Evolutionary conservation across 768 basidiomycete genomes (phyloP), one percentile per base, ranked within the genome.

Genomic region (Termitomyces sp.): DNA sequence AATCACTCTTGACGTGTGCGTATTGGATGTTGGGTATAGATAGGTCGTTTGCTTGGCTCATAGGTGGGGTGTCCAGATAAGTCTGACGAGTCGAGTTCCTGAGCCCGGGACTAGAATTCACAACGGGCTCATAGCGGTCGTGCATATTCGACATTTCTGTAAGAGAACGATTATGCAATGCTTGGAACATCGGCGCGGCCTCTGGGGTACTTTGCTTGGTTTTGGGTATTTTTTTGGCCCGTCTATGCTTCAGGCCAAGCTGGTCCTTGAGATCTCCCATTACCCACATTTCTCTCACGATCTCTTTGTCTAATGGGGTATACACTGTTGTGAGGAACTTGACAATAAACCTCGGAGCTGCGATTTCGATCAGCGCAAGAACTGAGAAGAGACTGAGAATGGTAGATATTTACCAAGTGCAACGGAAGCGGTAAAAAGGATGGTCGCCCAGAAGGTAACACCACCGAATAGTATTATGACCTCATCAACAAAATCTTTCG

Each of bases 261-360:
- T 79, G 83, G 61, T 93, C 91, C 69, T 94, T 94, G 56, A 94
- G 78, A 66, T 93, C 85, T 4, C 92, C 92, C 57, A 71, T 66
- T 4, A 93, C 90, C 91, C 91, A 93, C 83, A 86, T 89, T 76
- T 98, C 96, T 30, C 96, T 87, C 8, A 98, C 79, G 56, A 98
- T 87, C 65, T 97, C 91, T 68, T 86, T 89, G 78, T 98, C 96
- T 18, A 86, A 76, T 2, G 95, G 95, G 48, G 70, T 73, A 66
- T 95, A 97, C 0, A 86, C 81, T 1, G 86, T 78, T 10, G 81
- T 76, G 59, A 88, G 67, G 68, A 83, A 93, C 67, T 92, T 91
- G 72, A 85, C 76, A 33, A 95, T 54, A 76, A 91, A 93, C 16
- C 92, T 84, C 0, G 96, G 96, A 5, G 85, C 91, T 93, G 54